Base-by-base conservation (phyloP, 805 yeast species). In the Candida easanensis region DNA sequence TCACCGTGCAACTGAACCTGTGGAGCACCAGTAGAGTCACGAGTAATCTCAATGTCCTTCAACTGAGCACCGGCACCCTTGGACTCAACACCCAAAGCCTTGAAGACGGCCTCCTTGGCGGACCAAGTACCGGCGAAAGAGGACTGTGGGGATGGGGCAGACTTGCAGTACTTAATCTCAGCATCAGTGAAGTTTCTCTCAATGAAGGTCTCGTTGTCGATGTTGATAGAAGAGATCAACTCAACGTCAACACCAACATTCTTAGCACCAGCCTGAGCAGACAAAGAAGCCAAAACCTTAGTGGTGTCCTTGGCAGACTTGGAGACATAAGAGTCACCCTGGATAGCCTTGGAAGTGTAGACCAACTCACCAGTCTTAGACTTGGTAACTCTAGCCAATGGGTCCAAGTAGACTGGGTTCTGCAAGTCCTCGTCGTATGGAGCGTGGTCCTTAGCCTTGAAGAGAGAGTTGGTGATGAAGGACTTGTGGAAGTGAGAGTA, bases 81-180 rank as follows among this genome's bases (percentile, higher is more conserved):
- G 36, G 95, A 81, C 60, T 78, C 77, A 50, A 88, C 95, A 49
- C 93, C 90, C 61, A 93, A 74, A 16, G 96, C 87, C 73, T 93
- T 93, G 82, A 93, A 93, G 27, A 90, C 97, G 33, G 99, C 99
- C 72, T 93, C 99, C 71, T 93, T 93, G 35, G 99, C 99, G 23
- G 97, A 88, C 99, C 99, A 93, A 34, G 95, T 85, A 37, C 99
- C 99, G 21, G 99, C 89, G 68, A 77, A 93, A 4, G 97, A 88
- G 13, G 98, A 88, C 60, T 80, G 85, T 39, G 93, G 87, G 52
- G 76, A 75, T 33, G 97, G 74, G 25, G 97, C 80, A 26, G 71
- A 61, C 47, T 66, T 54, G 66, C 97, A 89, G 74, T 93, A 93
- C 27, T 70, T 72, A 53, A 83, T 82, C 73, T 93, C 99, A 15